Conservation (phyloP, 2,329 filamentous ascomycete species). For the Aspergillus pseudotamarii region DNA sequence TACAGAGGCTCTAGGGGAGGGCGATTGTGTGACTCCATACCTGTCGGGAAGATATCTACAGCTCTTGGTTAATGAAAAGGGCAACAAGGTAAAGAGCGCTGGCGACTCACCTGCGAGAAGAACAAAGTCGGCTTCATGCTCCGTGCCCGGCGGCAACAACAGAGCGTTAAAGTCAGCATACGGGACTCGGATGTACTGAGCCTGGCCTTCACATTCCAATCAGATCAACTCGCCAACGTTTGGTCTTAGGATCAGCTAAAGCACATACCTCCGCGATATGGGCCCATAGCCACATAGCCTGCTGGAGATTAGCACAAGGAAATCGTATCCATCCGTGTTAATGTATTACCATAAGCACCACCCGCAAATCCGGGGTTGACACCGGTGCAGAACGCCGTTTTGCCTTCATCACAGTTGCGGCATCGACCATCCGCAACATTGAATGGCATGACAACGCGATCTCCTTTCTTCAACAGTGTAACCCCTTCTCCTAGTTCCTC, state of each 20-base stretch:
- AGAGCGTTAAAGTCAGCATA: slow-evolving; percentile 70
- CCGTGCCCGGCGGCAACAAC: slow-evolving; percentile 61
- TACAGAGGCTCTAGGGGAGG: neutral
- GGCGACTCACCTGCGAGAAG: slow-evolving; percentile 43
- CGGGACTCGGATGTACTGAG: slow-evolving; percentile 66
- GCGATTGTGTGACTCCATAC: neutral
- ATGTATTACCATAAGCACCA: slow-evolving; percentile 56
- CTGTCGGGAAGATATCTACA: slow-evolving; percentile 27
- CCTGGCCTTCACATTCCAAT: slow-evolving; percentile 45
- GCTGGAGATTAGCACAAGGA: neutral
- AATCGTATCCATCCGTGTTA: neutral
- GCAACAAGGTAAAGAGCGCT: neutral
- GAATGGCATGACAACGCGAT: slow-evolving; percentile 67
- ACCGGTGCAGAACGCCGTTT: slow-evolving; percentile 67
- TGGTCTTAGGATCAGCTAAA: neutral
- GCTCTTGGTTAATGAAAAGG: neutral
- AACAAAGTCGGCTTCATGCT: slow-evolving; percentile 59
- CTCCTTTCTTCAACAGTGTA: slow-evolving; percentile 63
- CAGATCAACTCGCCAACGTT: neutral
- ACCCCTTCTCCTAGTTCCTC: slow-evolving; percentile 61
- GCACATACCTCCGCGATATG: slow-evolving; percentile 50
- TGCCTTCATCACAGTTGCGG: slow-evolving; percentile 65
- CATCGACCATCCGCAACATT: slow-evolving; percentile 67
- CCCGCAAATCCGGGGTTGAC: slow-evolving; percentile 64
- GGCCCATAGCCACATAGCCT: slow-evolving; percentile 51